Evolutionary conservation across 1,139 yeast genomes (phyloP).

Genomic region (Protomyces inouyei): DNA sequence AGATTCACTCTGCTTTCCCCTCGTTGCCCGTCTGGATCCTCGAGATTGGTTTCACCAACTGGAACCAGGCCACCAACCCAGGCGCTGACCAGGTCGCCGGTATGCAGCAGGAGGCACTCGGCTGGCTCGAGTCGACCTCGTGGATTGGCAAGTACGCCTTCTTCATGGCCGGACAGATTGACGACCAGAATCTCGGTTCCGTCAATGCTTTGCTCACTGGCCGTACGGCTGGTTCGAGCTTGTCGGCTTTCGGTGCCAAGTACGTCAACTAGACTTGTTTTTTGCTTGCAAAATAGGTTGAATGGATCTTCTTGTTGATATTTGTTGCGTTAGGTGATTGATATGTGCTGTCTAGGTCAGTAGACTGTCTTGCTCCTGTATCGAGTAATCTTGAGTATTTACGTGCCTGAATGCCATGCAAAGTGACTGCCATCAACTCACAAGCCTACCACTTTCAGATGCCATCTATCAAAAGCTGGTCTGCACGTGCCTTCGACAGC

Average conservation of each 20-base stretch:
- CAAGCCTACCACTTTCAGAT: too few relatives aligned
- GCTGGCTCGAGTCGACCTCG: constrained; percentile 22
- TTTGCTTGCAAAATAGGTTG: too few relatives aligned
- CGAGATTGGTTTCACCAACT: constrained; percentile 26
- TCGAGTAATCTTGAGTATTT: too few relatives aligned
- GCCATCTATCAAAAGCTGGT: too few relatives aligned
- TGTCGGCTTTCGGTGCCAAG: constrained; percentile 13
- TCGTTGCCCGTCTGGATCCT: constrained; percentile 11
- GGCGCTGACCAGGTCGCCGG: constrained; percentile 8
- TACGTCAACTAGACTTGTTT: neutral
- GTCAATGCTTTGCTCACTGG: constrained; percentile 16
- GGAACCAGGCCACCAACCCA: constrained; percentile 23
- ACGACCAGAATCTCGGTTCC: constrained; percentile 8
- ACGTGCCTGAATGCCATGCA: too few relatives aligned
- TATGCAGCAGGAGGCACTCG: constrained; percentile 15
- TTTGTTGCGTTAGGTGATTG: too few relatives aligned
- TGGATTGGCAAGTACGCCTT: constrained; percentile 13
- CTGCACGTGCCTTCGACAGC: too few relatives aligned
- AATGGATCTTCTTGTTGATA: too few relatives aligned
- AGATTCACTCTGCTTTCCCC: constrained; percentile 24
- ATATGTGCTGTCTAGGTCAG: too few relatives aligned
- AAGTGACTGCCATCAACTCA: too few relatives aligned
- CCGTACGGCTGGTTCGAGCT: constrained; percentile 15
- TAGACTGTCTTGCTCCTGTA: too few relatives aligned
- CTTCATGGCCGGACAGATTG: constrained; percentile 23